Base-by-base conservation (phyloP, 805 yeast genomes). In the Candida manassasensis region DNA sequence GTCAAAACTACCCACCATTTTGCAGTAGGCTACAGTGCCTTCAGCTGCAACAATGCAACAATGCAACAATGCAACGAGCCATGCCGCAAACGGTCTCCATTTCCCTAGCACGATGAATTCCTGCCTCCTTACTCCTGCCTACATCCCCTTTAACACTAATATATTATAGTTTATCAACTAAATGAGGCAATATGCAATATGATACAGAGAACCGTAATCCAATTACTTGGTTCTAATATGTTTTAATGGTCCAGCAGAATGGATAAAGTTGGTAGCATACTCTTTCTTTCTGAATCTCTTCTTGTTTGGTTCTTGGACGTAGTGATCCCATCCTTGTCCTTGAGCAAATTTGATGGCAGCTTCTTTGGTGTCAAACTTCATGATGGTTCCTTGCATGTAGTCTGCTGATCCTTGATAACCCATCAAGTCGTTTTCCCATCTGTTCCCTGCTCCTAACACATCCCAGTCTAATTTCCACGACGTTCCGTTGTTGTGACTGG, bases 341-440 rank as follows among this genome's bases (percentile, higher is more conserved):
- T 77, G 74, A 8, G 94, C 94, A 59, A 85, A 85, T 38, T 74
- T 73, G 40, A 81, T 67, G 22, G 95, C 95, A 27, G 84, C 75
- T 32, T 85, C 90, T 59, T 76, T 79, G 34, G 79, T 67, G 52
- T 78, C 82, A 56, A 85, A 85, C 55, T 79, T 78, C 69, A 85
- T 60, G 53, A 74, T 74, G 6, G 90, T 81, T 12, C 82, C 87
- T 63, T 84, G 83, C 83, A 86, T 81, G 61, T 78, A 80, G 57
- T 85, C 95, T 24, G 84, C 76, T 29, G 83, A 69, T 30, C 84
- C 75, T 51, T 84, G 89, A 68, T 84, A 85, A 17, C 95, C 95
- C 60, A 85, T 85, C 55, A 85, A 68, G 56, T 84, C 90, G 60
- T 85, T 85, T 55, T 85, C 95, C 95, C 95, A 85, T 55, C 93